phyloP scores from a whole-genome alignment of 192 early-diverging fungal species.

The Coemansia pectinata region DNA sequence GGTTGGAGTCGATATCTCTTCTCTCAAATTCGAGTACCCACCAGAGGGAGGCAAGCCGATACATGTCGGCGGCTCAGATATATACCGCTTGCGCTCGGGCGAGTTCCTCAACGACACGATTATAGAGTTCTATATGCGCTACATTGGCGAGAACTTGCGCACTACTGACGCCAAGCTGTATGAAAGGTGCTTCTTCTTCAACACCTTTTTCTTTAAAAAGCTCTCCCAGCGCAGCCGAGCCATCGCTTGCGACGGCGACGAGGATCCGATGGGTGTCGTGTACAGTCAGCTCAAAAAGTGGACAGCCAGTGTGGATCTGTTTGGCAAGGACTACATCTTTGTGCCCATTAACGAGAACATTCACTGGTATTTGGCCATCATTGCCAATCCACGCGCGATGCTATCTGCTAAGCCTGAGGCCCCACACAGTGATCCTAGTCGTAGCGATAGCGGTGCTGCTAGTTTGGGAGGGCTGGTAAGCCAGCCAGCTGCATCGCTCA shows the following conservation, averaged over 20 bases:
- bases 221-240: constrained; percentile 52
- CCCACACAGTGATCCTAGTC: not conserved
- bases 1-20: constrained; percentile 19
- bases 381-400: constrained; percentile 68
- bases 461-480: not conserved
- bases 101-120: constrained; percentile 90
- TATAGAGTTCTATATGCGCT: constrained; percentile 86
- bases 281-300: constrained; percentile 75
- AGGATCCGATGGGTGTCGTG: constrained; percentile 39
- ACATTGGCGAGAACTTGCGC: constrained; percentile 49
- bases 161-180: constrained; percentile 45
- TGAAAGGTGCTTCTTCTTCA: constrained; percentile 74
- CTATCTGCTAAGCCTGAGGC: not conserved
- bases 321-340: constrained; percentile 74
- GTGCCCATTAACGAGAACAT: constrained; percentile 89
- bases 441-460: not conserved
- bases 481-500: not conserved
- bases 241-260: not conserved
- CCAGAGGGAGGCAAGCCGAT: constrained; percentile 57
- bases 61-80: constrained; percentile 66
- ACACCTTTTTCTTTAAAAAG: constrained; percentile 81
- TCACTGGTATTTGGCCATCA: constrained; percentile 89
- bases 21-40: constrained; percentile 56
- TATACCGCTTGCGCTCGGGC: constrained; percentile 61
- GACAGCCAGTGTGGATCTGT: constrained; percentile 76